These are phyloP conservation scores for Sporothrix luriei DNA, from an alignment of 2,329 filamentous ascomycete species.

Conservation along the genomic window DNA sequence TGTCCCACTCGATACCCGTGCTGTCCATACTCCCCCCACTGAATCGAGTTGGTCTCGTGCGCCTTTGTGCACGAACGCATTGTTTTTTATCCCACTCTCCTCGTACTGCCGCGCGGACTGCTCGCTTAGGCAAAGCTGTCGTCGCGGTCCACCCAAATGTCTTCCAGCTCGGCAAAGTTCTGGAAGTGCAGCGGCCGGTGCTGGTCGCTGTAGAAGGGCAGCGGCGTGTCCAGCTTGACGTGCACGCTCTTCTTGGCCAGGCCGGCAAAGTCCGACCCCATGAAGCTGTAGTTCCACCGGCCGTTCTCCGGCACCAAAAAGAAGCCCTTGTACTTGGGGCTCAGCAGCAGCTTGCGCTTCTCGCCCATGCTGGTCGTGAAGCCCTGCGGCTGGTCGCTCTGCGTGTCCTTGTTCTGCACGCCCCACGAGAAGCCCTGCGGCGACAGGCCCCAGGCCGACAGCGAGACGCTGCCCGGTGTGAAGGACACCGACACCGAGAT, in stretches of 20 bases:
- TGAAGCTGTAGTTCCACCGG: slow-evolving; percentile 98
- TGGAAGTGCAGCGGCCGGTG: slow-evolving; percentile 95
- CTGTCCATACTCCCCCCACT: background rate
- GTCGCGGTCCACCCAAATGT: slow-evolving; percentile 89
- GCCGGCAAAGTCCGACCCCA: slow-evolving; percentile 83
- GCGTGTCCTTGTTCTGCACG: slow-evolving; percentile 88
- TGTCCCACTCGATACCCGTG: background rate
- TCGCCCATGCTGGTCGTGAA: slow-evolving; percentile 91
- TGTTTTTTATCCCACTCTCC: background rate
- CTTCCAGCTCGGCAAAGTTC: slow-evolving; percentile 95
- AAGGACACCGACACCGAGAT: slow-evolving; percentile 95
- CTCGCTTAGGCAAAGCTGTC: slow-evolving; percentile 79
- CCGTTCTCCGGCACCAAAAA: slow-evolving; percentile 91
- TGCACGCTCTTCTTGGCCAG: slow-evolving; percentile 89
- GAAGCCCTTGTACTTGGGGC: slow-evolving; percentile 90
- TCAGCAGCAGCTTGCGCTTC: slow-evolving; percentile 91
- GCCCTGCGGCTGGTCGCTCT: slow-evolving; percentile 89
- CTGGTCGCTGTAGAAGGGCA: slow-evolving; percentile 86
- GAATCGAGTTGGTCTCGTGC: background rate
- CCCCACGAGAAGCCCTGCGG: slow-evolving; percentile 96
- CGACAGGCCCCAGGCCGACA: slow-evolving; percentile 90
- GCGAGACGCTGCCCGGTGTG: slow-evolving; percentile 91
- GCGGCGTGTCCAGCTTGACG: slow-evolving; percentile 90
- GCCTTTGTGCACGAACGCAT: background rate
- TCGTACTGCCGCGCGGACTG: background rate